A percentile compares a stretch with the other conserved stretches of the same genome.
These are phyloP conservation scores for Lindgomyces ingoldianus DNA, from an alignment of 495 filamentous ascomycete species.

Conservation along the genomic window DNA sequence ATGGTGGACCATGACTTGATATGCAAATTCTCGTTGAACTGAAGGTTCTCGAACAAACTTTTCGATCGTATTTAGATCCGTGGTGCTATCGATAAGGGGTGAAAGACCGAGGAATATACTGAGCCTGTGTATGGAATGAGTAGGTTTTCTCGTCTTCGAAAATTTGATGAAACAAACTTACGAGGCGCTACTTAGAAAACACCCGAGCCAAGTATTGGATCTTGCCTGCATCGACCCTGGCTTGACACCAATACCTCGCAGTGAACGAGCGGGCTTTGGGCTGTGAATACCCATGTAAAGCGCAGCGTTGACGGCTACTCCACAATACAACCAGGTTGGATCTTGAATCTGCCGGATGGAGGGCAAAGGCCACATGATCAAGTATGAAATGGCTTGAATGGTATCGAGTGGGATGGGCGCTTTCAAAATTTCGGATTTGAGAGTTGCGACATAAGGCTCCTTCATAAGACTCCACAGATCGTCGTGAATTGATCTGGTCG, in stretches of 20 bases:
- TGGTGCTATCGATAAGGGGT: slow-evolving; percentile 1
- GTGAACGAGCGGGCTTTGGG: slow-evolving; percentile 1
- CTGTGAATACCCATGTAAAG: slow-evolving; percentile 16
- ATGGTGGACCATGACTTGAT: slow-evolving; percentile 21
- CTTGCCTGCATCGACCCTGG: slow-evolving; percentile 5
- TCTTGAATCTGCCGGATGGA: neutral
- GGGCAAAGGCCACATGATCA: slow-evolving; percentile 18
- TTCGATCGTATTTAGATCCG: slow-evolving; percentile 18
- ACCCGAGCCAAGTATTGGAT: slow-evolving; percentile 17
- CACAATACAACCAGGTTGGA: slow-evolving; percentile 24
- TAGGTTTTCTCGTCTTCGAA: neutral
- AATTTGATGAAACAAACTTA: neutral
- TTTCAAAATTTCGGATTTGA: neutral
- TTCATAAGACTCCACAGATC: neutral
- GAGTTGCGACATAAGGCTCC: neutral
- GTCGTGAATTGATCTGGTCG: neutral
- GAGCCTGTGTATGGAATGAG: neutral
- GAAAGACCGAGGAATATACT: slow-evolving; percentile 14
- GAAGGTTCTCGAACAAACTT: slow-evolving; percentile 12
- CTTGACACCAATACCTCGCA: neutral
- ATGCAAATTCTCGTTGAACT: slow-evolving; percentile 7
- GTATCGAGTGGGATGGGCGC: slow-evolving; percentile 13
- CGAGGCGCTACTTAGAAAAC: slow-evolving; percentile 3
- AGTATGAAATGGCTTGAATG: slow-evolving; percentile 13
- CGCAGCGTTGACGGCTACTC: slow-evolving; percentile 17